Evolutionary conservation across 2,329 filamentous ascomycete species (phyloP), one percentile per base, ranked within the genome.

Genomic region (Pseudocercospora cruenta): DNA sequence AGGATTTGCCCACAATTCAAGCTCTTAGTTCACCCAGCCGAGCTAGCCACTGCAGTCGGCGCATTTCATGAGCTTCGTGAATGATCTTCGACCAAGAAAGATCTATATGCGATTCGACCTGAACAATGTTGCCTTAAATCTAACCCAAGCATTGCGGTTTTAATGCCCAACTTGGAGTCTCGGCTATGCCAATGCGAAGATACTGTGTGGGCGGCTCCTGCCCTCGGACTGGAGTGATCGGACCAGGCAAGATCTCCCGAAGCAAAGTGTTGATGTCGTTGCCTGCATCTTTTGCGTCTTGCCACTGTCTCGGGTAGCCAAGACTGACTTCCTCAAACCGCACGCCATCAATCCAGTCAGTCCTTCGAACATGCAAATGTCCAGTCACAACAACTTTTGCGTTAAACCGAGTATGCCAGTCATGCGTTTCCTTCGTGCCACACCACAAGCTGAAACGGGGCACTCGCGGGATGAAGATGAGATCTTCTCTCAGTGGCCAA

Each of bases 291-390:
- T 79, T 78, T 51, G 78, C 79, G 6, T 80, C 76, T 60, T 81
- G 77, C 82, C 82, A 83, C 63, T 83, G 81, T 59, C 78, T 70
- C 26, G 81, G 82, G 68, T 83, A 83, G n/a, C 82, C 82, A 58
- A 82, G 67, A 62, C 78, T 81, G 57, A 80, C 78, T 69, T 83
- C 82, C 69, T 83, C 82, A 64, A 83, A 83, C 21, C 82, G 75
- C 33, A 81, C 81, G 14, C 77, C 74, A 67, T 82, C 80, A 49
- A 77, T 79, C 79, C 80, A 83, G 68, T 83, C 82, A 3, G 82
- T 83, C 14, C 82, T 71, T 39, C 81, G 71, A 12, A 83, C 78
- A 59, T 83, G 82, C 21, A 83, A 67, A 69, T 83, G 82, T 3
- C 82, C 82, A 24, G 78, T 82, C 14, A 83, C 79, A 4, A 83